These are phyloP conservation scores for Cruciata laevipes DNA, from an alignment of 257 asterid species.

Conservation along the genomic window DNA sequence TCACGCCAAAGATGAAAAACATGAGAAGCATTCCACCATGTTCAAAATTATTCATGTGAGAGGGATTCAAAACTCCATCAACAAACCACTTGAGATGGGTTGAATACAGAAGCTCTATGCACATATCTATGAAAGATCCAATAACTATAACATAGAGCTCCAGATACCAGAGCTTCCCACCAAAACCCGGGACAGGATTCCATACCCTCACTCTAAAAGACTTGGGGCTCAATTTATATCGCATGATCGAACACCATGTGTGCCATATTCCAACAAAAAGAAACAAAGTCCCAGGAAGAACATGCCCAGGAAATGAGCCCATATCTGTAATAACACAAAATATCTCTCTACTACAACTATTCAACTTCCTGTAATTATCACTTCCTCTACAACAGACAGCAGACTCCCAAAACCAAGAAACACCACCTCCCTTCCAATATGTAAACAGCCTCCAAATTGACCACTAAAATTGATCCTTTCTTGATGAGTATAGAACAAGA, in stretches of 20 bases:
- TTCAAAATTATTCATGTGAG: conserved; percentile 91
- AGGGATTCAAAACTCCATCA: conserved; percentile 74
- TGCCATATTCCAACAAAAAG: conserved; percentile 85
- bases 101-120: conserved; percentile 77
- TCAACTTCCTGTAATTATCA: conserved; percentile 1
- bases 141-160: conserved; percentile 82
- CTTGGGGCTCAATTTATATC: conserved; percentile 61
- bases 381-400: neutral
- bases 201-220: conserved; percentile 71
- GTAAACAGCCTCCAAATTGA: neutral
- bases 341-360: neutral
- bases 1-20: conserved; percentile 81
- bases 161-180: conserved; percentile 65
- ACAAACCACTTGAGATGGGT: conserved; percentile 83
- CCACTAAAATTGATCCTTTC: neutral
- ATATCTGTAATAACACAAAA: conserved; percentile 25
- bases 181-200: conserved; percentile 83
- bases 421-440: neutral
- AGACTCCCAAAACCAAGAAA: conserved; percentile 7
- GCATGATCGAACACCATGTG: conserved; percentile 63
- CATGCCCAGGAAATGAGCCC: conserved; percentile 97
- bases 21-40: conserved; percentile 96
- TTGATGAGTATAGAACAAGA: neutral
- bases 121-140: conserved; percentile 77
- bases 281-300: conserved; percentile 88